Percentiles rank a stretch among this genome's conserved stretches.
These are phyloP conservation scores for Lipomyces lipofer DNA, from an alignment of 805 yeast species.

Conservation along the genomic window DNA sequence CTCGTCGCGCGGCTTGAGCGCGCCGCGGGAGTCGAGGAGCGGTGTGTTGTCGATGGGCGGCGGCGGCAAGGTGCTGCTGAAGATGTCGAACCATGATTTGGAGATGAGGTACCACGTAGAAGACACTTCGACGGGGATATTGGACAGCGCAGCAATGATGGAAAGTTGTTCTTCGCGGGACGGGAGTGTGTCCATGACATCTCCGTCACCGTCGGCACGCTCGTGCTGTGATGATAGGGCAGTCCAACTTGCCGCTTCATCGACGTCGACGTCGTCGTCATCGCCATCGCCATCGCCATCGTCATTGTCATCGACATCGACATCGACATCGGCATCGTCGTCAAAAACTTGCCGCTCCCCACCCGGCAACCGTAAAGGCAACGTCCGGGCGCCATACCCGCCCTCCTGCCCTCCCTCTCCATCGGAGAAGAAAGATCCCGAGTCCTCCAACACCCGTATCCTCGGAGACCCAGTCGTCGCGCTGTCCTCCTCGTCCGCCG, in stretches of 20 bases:
- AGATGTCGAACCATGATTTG: conserved; percentile 22
- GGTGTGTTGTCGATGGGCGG: conserved; percentile 28
- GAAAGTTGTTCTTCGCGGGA: conserved; percentile 15
- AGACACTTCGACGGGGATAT: conserved; percentile 12
- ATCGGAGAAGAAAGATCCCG: neutral
- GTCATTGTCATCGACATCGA: neutral
- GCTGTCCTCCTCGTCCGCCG: conserved; percentile 12
- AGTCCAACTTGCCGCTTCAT: neutral
- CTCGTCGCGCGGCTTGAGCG: conserved; percentile 6
- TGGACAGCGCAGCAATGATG: conserved; percentile 1
- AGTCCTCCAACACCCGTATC: conserved; percentile 18
- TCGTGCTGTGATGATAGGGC: neutral
- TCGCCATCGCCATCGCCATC: neutral
- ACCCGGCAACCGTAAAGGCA: neutral
- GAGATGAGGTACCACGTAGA: conserved; percentile 29
- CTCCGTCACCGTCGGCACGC: neutral
- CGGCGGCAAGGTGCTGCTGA: neutral
- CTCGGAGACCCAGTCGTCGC: conserved; percentile 23
- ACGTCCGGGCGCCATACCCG: conserved; percentile 1
- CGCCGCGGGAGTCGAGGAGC: conserved; percentile 13
- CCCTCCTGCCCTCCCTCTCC: conserved; percentile 3
- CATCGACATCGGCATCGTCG: neutral
- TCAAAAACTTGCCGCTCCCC: neutral
- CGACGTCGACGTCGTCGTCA: neutral
- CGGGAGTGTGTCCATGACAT: neutral